Evolutionary conservation across 73 alveolate species (phyloP).

Genomic region (Paraurostyla sp.): DNA sequence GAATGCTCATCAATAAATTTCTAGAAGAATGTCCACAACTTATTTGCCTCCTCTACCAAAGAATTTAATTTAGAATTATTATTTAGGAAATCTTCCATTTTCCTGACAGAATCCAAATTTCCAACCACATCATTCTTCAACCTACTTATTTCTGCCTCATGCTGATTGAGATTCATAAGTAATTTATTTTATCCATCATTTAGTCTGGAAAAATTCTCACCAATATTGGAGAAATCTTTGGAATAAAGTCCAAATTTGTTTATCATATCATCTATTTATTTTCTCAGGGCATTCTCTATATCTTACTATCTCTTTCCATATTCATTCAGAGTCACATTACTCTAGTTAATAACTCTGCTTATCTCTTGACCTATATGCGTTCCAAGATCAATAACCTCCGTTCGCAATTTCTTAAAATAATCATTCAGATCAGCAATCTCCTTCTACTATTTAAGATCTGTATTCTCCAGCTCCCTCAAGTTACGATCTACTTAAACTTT

Average conservation of each 20-base stretch:
- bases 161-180: conserved; percentile 14
- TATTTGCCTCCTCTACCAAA: conserved; percentile 57
- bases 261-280: conserved; percentile 43
- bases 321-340: conserved; percentile 45
- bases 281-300: conserved; percentile 30
- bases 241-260: conserved; percentile 51
- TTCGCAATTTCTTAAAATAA: conserved; percentile 21
- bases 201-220: conserved; percentile 44
- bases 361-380: conserved; percentile 60
- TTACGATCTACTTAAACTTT: conserved; percentile 48
- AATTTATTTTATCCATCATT: conserved; percentile 53
- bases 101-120: conserved; percentile 5
- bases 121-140: conserved; percentile 8
- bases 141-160: conserved; percentile 44
- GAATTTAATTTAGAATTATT: conserved; percentile 36
- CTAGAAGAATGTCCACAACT: conserved; percentile 73
- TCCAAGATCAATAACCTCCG: conserved; percentile 44
- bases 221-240: conserved; percentile 45
- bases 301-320: conserved; percentile 50
- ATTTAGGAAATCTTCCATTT: conserved; percentile 60
- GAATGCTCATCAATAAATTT: conserved; percentile 76
- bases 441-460: conserved; percentile 37
- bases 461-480: conserved; percentile 45
- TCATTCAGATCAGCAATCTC: conserved; percentile 53
- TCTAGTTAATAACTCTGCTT: conserved; percentile 46